Evolutionary conservation across 192 early-diverging fungal species (phyloP), one percentile per base, ranked within the genome.

Genomic region (Coemansia sp.): DNA sequence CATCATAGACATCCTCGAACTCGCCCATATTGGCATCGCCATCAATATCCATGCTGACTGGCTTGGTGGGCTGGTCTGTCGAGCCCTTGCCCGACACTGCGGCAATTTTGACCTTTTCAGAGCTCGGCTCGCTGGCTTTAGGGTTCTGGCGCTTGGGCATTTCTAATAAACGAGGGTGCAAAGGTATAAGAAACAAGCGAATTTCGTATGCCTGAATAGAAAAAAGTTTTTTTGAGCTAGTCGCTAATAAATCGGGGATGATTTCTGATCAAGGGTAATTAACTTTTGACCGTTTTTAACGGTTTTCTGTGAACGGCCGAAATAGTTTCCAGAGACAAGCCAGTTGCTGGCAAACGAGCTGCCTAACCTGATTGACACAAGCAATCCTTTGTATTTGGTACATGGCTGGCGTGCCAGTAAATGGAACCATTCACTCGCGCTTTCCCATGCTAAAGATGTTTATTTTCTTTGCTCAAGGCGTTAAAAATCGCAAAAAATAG

Each of bases 1-100:
- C 95, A 59, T 95, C 95, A 79, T 81, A 97, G 26, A 89, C 85
- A 74, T 97, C 95, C 74, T 97, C 94, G 64, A 94, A 97, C 78
- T 73, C 77, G 48, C 77, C 77, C 77, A 79, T 79, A 6, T 64
- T 68, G 14, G 64, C 67, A 31, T 79, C 71, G 55, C 68, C 68
- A 19, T 79, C 77, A 21, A 72, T 69, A 42, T 81, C 78, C 72
- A 81, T 72, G n/a, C 62, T 63, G 11, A 28, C 57, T 6, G 64
- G 58, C 65, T 57, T 62, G 25, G 40, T 25, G 10, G 77, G 68
- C 68, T 73, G 76, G 52, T 56, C 59, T 15, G 11, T 46, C 15
- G 52, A 15, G 15, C 50, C 64, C 37, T 62, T 38, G 5, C 65
- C 68, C 0, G 64, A 54, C 8, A 74, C 53, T 14, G 72, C 72